phyloP scores from a whole-genome alignment of 2,329 filamentous ascomycete species.

The Aspergillus spinulosporus region DNA sequence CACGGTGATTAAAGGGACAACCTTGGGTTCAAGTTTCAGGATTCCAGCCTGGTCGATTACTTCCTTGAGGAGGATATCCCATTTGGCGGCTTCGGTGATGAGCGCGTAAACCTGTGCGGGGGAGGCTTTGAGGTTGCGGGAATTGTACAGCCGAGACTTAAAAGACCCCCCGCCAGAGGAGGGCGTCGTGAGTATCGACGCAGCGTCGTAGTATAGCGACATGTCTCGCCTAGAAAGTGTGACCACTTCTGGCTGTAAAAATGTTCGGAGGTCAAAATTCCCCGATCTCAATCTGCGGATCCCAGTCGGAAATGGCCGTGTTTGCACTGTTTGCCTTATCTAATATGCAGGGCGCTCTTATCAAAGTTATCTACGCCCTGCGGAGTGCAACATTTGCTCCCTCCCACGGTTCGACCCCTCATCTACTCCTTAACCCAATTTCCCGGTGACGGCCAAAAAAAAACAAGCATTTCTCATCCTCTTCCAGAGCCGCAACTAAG shows the following conservation, averaged over 20 bases:
- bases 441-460: not conserved
- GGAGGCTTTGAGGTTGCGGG: conserved; percentile 73
- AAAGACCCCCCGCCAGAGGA: conserved; percentile 73
- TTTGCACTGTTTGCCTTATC: conserved; percentile 2
- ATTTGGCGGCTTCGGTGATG: conserved; percentile 83
- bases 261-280: conserved; percentile 5
- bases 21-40: conserved; percentile 80
- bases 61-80: conserved; percentile 81
- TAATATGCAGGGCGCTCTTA: not conserved
- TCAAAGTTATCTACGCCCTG: not conserved
- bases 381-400: not conserved
- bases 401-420: not conserved
- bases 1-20: conserved; percentile 38
- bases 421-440: not conserved
- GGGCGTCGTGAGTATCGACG: conserved; percentile 66
- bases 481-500: not conserved
- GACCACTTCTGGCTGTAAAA: not conserved
- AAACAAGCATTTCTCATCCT: not conserved
- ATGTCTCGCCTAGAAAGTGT: conserved; percentile 50
- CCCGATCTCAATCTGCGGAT: conserved; percentile 3
- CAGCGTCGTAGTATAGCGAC: conserved; percentile 95
- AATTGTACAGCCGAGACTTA: conserved; percentile 77
- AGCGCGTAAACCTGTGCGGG: conserved; percentile 84
- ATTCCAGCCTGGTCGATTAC: conserved; percentile 81
- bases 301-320: not conserved